Base-by-base conservation (phyloP, 2,329 filamentous ascomycete species). In the Biscogniauxia sp. region DNA sequence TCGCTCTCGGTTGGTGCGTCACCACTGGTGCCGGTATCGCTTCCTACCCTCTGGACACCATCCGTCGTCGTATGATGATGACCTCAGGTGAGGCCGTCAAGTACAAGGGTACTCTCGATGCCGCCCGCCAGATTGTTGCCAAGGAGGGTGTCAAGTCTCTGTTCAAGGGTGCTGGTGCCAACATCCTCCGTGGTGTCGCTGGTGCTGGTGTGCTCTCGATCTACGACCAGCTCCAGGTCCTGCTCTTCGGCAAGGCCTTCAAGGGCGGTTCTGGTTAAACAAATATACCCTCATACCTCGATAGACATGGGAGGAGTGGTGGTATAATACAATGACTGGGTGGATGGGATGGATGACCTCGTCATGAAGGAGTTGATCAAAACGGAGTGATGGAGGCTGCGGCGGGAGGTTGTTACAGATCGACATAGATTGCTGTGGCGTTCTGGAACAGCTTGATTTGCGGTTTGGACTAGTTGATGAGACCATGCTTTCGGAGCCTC, bases 41-140 rank as follows among this genome's bases (percentile, higher is more conserved):
- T 84, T 98, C 95, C 78, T 99, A 99, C 88, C 95, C 95, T 85
- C 93, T 99, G 79, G 95, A 99, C 84, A 99, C 95, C 79, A 93
- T 99, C 87, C 95, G 95, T 88, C 93, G 95, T 89, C 95, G 95
- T 86, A 99, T 99, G 95, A 99, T 99, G 95, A 99, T 99, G 95
- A 99, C 95, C 76, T 89, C 85, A 70, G 86, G 87, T 83, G 85
- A 96, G 92, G 95, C 95, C 86, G 95, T 99, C 89, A 99, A 99
- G 92, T 99, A 99, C 92, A 92, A 90, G 82, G 91, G 88, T 80
- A 97, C 95, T 73, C 75, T 98, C 75, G 95, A 99, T 83, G 95
- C 95, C 78, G 93, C 88, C 82, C 87, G 86, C 82, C 92, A 98
- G 89, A 99, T 99, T 79, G 81, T 98, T 77, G 93, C 93, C 85